These are phyloP conservation scores for Epicoccum sorghinum DNA, from an alignment of 2,329 filamentous ascomycete genomes.

Conservation along the genomic window DNA sequence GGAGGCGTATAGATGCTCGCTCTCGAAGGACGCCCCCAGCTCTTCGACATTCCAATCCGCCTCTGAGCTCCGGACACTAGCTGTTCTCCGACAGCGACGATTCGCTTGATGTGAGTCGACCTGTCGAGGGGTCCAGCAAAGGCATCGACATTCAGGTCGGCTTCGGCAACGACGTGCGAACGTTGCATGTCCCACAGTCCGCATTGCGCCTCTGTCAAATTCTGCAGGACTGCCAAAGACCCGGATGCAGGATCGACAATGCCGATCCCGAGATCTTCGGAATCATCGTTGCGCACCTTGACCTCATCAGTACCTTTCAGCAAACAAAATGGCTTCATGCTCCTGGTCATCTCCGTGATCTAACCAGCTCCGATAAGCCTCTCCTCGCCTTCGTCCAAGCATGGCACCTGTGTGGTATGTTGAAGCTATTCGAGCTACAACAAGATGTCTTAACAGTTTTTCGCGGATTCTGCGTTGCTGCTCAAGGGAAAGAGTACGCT, in stretches of 20 bases:
- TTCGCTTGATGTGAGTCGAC: no score
- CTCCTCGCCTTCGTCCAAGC: slow-evolving; percentile 22
- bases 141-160: not conserved
- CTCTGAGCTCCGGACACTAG: no score
- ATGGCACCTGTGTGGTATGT: slow-evolving; percentile 21
- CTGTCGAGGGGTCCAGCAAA: no score
- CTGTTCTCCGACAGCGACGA: not conserved
- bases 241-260: slow-evolving; percentile 5
- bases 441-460: slow-evolving; percentile 21
- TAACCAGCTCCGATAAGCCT: slow-evolving; percentile 4
- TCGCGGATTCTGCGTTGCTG: not conserved
- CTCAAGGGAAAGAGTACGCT: not conserved
- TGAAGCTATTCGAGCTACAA: slow-evolving; percentile 16
- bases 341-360: slow-evolving; percentile 1
- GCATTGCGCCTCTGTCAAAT: not conserved
- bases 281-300: slow-evolving; percentile 6
- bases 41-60: no score
- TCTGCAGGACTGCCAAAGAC: not conserved
- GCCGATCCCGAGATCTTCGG: not conserved
- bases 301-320: not conserved
- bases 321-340: not conserved
- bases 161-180: not conserved
- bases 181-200: not conserved
- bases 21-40: no score
- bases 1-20: no score